Percentiles rank a stretch among this genome's conserved stretches.
Evolutionary conservation across 305 asterid species (phyloP).

Genomic region (Stenogyne calaminthoides): DNA sequence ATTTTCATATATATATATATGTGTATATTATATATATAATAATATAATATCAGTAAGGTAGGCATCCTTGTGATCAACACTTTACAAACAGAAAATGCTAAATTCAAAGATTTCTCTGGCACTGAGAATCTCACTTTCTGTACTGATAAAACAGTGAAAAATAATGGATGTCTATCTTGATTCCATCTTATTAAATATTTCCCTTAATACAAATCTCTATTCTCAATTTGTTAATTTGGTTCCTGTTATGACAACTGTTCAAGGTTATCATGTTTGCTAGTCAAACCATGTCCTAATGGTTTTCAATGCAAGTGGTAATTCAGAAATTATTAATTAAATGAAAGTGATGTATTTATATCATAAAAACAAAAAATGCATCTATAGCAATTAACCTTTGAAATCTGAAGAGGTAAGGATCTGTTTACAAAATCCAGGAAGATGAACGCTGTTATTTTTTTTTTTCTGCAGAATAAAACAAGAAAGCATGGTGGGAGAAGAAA

Average conservation of each 20-base stretch:
- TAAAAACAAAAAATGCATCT: conserved; percentile 11
- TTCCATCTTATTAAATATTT: conserved; percentile 2
- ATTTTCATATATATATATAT: background rate
- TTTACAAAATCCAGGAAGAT: conserved; percentile 25
- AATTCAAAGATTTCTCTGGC: conserved; percentile 34
- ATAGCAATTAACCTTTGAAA: conserved; percentile 24
- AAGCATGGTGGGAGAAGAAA: conserved; percentile 32
- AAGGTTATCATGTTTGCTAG: background rate
- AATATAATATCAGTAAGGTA: background rate
- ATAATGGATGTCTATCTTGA: conserved; percentile 26
- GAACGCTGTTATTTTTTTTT: background rate
- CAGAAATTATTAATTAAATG: background rate
- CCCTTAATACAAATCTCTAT: background rate
- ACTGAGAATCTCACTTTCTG: conserved; percentile 39
- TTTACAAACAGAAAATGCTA: conserved; percentile 30
- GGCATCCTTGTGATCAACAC: conserved; percentile 27
- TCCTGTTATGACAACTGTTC: background rate
- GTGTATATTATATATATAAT: too few relatives aligned
- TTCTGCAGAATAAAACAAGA: conserved; percentile 23
- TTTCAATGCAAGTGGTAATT: background rate
- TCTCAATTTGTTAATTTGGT: background rate
- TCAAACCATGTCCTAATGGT: background rate
- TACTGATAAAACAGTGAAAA: conserved; percentile 18
- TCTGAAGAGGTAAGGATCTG: conserved; percentile 28
- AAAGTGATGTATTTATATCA: background rate